A percentile compares a stretch with the other conserved stretches of the same genome.
phyloP scores from a whole-genome alignment of 106 monocot species.

The Platanthera zijinensis region DNA sequence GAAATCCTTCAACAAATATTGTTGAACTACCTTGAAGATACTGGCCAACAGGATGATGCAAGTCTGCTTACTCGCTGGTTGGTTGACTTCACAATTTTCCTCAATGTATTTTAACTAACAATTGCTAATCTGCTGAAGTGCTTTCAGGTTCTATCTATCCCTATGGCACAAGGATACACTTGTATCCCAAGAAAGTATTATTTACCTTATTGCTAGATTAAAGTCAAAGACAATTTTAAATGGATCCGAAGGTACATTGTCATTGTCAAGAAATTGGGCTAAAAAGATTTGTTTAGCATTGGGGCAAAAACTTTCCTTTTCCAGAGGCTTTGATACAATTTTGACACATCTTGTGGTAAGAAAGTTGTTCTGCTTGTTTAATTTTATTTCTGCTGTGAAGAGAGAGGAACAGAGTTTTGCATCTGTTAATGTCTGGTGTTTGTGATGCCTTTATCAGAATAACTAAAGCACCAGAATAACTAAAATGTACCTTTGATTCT shows the following conservation, averaged over 20 bases:
- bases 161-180: constrained; percentile 84
- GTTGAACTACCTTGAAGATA: constrained; percentile 74
- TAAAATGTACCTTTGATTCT: neutral
- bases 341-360: constrained; percentile 69
- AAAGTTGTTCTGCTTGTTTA: neutral
- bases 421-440: neutral
- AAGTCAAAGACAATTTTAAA: constrained; percentile 74
- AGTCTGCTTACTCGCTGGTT: constrained; percentile 83
- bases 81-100: constrained; percentile 11
- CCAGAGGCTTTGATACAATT: constrained; percentile 95
- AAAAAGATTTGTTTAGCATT: constrained; percentile 76
- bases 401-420: too few species aligned
- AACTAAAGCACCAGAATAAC: neutral
- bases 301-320: constrained; percentile 87
- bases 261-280: constrained; percentile 66
- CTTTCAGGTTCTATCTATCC: constrained; percentile 89
- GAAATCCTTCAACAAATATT: constrained; percentile 89
- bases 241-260: constrained; percentile 39
- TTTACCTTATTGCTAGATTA: constrained; percentile 70
- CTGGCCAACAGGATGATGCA: constrained; percentile 55
- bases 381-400: too few species aligned
- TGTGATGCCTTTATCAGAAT: neutral
- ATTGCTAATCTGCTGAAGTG: constrained; percentile 6
- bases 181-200: constrained; percentile 45
- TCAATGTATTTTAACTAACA: neutral